Base-by-base conservation (phyloP, 768 basidiomycete genomes). In the Hydnomerulius pinastri region DNA sequence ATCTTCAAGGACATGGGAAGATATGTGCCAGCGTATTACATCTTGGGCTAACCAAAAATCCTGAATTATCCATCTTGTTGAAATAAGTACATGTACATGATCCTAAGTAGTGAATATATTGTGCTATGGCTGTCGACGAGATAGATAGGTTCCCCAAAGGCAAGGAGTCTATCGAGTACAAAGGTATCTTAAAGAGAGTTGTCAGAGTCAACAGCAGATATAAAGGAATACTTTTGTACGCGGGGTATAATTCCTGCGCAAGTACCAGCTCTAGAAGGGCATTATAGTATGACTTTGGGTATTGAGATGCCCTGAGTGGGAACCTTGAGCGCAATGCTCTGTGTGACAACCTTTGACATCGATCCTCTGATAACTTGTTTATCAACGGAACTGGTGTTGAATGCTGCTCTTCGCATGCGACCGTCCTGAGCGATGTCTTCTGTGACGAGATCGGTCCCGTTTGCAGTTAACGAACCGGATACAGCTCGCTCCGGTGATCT, bases 291-390 rank as follows among this genome's bases (percentile, higher is more conserved):
- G 24, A 36, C 24, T 41, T 58, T 65, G 5, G 62, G 18, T 21
- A 64, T 42, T 6, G 54, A 23, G 1, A 58, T 10, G 12, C 51
- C 52, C 42, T 45, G 53, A n/a, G 35, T 27, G n/a, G 38, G 36
- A n/a, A 28, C 23, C 25, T 57, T 66, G 20, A 58, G 45, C 3
- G 57, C 40, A 17, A 54, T 37, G 11, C 55, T 56, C 51, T 61
- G 71, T 43, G 62, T 65, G 54, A 77, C 73, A 27, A 80, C 77
- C 58, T 81, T 80, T 15, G 74, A 72, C 75, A 82, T 78, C 17
- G 81, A 77, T 32, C 78, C 76, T 59, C 78, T 81, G 62, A 81
- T 71, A 55, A 77, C 68, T 27, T 73, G 71, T 59, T 77, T 79
- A 44, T 84, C 80, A 21, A 77, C 71, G 0, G 72, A 58, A 50